Base-by-base conservation (phyloP, 768 basidiomycete genomes). In the Lactarius pseudohatsudake region DNA sequence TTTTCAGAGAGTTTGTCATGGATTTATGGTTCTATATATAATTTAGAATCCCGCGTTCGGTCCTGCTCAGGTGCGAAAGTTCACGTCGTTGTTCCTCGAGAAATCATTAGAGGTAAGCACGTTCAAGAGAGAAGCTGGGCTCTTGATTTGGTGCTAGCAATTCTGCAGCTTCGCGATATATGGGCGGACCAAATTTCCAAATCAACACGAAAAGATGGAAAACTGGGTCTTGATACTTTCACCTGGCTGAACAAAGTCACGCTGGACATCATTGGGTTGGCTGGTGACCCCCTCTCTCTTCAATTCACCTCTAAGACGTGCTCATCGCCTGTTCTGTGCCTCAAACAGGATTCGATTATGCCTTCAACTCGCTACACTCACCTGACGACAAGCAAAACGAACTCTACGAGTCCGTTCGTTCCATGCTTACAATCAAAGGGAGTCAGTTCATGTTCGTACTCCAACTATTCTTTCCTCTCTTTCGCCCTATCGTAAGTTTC, bases 401-500 rank as follows among this genome's bases (percentile, higher is more conserved):
- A 22, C 71, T 80, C 7, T 73, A 71, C 58, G 70, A 71, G 20
- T 79, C 79, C 0, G 75, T 81, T 59, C 67, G 75, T 16, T 75
- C 72, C 18, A 62, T 82, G 32, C 71, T 79, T 53, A 58, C 70
- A 0, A 55, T 65, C 8, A 62, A 59, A n/a, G 40, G 9, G 1
- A 16, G 70, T 59, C 43, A 66, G 54, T 1, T 75, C 67, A 28
- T 81, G 10, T 66, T 75, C 6, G 18, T 81, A 1, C 45, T 82
- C 20, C 76, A 77, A 64, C 64, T 64, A 0, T 18, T 77, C 15
- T 62, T 83, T 38, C 83, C 82, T 0, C 50, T 72, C 9, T 69
- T 84, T 11, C 76, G 77, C 34, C 67, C 70, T 54, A 69, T 86
- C 28, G 84, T 81, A 60, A 68, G 79, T 70, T 36, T 20, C 3